Base-by-base conservation (phyloP, 2,329 filamentous ascomycete genomes). In the Chaetothyriales sp. region DNA sequence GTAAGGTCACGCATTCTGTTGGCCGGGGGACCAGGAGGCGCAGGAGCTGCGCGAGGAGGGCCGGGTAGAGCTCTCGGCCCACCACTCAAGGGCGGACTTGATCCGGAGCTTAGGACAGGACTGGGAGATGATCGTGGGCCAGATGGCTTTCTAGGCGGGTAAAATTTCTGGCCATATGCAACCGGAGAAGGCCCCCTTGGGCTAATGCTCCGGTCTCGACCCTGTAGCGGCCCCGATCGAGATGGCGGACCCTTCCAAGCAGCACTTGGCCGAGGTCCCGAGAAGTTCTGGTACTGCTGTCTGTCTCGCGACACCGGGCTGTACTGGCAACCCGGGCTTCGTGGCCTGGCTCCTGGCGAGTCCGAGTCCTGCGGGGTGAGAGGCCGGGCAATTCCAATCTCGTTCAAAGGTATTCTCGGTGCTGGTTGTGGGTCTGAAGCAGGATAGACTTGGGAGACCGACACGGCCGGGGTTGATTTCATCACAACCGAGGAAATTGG, bases 1-100 rank as follows among this genome's bases (percentile, higher is more conserved):
- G 58, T 59, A 18, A 57, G 57, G 25, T 55, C 58, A 18, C 58
- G 56, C 13, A 57, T 44, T 18, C 54, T 56, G 46, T 55, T n/a
- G 7, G 19, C 52, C 10, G 50, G 49, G 10, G 53, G 18, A 3
- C 51, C 13, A 29, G 51, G 10, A 20, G 48, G 46, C 8, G 43
- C 40, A 28, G 45, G 45, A 19, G 25, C 47, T 10, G 48, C 40
- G 19, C 47, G 47, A 6, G 49, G 25, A 18, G 44, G 29, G 6
- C 43, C 29, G 19, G 51, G 46, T 18, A 47, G n/a, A 13, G 33
- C 46, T 43, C 51, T 46, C 8, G 53, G 47, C 22, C 52, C 51
- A 40, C 53, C 54, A 47, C 46, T 46, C 13, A 44, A 45, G 18
- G 52, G 46, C 4, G 56, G 57, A 28, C 50, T 55, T 8, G 51